Conservation (phyloP, 1,139 yeast genomes). For the Kazachstania sp. region DNA sequence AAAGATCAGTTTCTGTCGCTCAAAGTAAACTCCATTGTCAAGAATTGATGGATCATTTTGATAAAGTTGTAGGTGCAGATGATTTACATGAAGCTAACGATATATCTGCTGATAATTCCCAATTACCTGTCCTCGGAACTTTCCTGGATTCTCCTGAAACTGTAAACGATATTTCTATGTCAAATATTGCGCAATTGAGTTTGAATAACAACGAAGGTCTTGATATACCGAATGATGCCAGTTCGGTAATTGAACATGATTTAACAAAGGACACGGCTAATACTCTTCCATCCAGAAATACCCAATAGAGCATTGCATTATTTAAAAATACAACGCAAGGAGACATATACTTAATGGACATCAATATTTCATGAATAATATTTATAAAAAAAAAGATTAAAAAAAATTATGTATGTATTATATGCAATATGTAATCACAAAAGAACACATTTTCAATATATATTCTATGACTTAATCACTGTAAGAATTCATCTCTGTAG, state of each 20-base stretch:
- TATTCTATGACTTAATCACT: constrained; percentile 6
- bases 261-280: constrained; percentile 1
- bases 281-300: constrained; percentile 1
- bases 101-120: constrained; percentile 10
- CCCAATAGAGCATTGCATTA: neutral
- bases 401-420: neutral
- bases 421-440: neutral
- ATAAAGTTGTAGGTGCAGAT: constrained; percentile 11
- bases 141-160: constrained; percentile 11
- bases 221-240: constrained; percentile 10
- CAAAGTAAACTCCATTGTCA: constrained; percentile 20
- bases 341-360: too few species aligned
- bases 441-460: neutral
- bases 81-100: constrained; percentile 1
- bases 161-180: neutral
- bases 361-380: too few species aligned
- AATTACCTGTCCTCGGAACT: constrained; percentile 13
- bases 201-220: neutral
- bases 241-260: constrained; percentile 9
- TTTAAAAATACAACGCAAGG: neutral
- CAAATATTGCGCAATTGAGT: neutral
- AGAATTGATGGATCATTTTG: constrained; percentile 26
- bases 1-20: constrained; percentile 15
- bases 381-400: neutral
- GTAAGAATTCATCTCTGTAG: constrained; percentile 55